These are phyloP conservation scores for Linum tenue DNA, from an alignment of 345 rosid species.

Conservation along the genomic window DNA sequence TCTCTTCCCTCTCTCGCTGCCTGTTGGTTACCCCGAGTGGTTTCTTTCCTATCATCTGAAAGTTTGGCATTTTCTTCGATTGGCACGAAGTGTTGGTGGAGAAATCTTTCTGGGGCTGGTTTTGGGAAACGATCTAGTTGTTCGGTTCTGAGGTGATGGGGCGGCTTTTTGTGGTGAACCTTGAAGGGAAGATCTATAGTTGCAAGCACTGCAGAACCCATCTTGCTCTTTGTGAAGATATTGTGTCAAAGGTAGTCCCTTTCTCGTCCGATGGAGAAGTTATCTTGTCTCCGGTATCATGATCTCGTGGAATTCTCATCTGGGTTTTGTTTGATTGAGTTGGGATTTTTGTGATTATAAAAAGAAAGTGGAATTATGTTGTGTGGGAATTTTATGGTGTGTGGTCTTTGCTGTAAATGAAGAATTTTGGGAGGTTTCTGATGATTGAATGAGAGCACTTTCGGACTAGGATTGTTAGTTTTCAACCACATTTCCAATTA, in stretches of 20 bases:
- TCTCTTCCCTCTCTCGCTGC: neutral
- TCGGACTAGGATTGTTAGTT: neutral
- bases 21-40: neutral
- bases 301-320: slow-evolving; percentile 13
- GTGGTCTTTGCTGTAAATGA: neutral
- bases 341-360: neutral
- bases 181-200: slow-evolving; percentile 85
- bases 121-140: no score
- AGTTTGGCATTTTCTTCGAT: neutral
- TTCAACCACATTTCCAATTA: neutral
- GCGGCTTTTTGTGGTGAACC: slow-evolving; percentile 73
- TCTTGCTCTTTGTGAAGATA: slow-evolving; percentile 67
- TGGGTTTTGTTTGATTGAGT: slow-evolving; percentile 20
- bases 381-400: slow-evolving; percentile 8
- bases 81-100: neutral
- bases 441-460: neutral
- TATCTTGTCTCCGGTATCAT: slow-evolving; percentile 4
- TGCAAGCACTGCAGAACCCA: slow-evolving; percentile 93
- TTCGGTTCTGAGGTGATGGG: slow-evolving; percentile 46
- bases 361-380: neutral
- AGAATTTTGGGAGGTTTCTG: neutral
- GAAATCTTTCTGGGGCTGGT: neutral
- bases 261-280: neutral
- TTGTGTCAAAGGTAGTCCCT: slow-evolving; percentile 67
- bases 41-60: neutral